These are phyloP conservation scores for Solanum tacnaense DNA, from an alignment of 257 asterid species.

Conservation along the genomic window DNA sequence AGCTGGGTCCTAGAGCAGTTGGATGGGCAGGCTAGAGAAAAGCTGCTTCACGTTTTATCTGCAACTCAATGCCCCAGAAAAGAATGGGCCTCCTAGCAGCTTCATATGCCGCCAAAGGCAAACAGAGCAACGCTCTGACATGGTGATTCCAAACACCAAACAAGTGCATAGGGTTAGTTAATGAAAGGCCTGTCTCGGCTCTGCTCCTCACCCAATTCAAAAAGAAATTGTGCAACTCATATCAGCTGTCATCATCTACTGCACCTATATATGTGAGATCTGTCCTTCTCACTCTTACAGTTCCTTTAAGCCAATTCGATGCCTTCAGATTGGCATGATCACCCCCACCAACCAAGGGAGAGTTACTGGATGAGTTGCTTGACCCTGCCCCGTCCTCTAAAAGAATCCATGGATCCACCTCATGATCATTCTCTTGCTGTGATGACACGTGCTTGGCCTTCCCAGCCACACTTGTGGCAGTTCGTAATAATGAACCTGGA, in stretches of 20 bases:
- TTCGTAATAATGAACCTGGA: slow-evolving; percentile 39
- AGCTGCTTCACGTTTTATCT: slow-evolving; percentile 4
- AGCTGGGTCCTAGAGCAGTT: slow-evolving; percentile 24
- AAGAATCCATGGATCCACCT: slow-evolving; percentile 74
- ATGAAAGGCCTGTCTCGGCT: slow-evolving; percentile 6
- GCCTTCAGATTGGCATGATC: slow-evolving; percentile 69
- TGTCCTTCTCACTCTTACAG: slow-evolving; percentile 72
- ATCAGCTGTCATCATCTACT: slow-evolving; percentile 87
- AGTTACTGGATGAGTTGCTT: slow-evolving; percentile 44
- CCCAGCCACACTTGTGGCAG: slow-evolving; percentile 28
- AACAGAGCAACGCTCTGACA: slow-evolving; percentile 5
- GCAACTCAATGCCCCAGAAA: slow-evolving; percentile 19
- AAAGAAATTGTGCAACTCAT: slow-evolving; percentile 6
- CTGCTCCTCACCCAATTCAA: slow-evolving; percentile 6
- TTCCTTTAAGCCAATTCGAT: slow-evolving; percentile 64
- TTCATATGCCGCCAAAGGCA: slow-evolving; percentile 21
- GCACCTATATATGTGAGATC: slow-evolving; percentile 81
- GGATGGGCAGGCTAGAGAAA: slow-evolving; percentile 6
- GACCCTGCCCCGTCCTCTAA: slow-evolving; percentile 92
- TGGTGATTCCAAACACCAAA: background rate
- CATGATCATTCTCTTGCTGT: slow-evolving; percentile 48
- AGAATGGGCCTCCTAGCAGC: slow-evolving; percentile 37
- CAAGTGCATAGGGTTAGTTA: background rate
- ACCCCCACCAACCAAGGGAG: slow-evolving; percentile 33
- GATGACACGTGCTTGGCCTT: slow-evolving; percentile 28